phyloP scores from a whole-genome alignment of 148 eudicot species.

The Arctostaphylos glauca region DNA sequence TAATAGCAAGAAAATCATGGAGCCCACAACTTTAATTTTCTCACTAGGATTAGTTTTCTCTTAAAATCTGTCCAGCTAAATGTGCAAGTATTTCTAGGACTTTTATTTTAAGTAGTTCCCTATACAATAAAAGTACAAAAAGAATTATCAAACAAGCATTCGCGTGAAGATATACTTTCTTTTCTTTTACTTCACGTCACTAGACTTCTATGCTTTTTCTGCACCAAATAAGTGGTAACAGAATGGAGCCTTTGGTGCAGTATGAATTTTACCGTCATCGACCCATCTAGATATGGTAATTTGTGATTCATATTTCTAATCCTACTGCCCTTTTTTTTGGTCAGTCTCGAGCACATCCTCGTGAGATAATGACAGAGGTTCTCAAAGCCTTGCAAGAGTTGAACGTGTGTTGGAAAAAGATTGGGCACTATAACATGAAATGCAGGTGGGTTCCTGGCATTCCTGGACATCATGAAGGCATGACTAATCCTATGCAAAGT shows the following conservation, averaged over 20 bases:
- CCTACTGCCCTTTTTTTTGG: conserved; percentile 5
- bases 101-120: not conserved
- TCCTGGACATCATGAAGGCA: conserved; percentile 59
- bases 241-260: not conserved
- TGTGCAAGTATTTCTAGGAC: not conserved
- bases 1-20: not conserved
- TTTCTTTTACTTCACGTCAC: not conserved
- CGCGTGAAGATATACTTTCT: not conserved
- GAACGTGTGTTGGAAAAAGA: conserved; percentile 89
- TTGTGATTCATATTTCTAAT: not conserved
- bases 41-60: not conserved
- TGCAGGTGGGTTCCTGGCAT: conserved; percentile 82
- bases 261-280: not conserved
- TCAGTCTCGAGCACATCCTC: conserved; percentile 92
- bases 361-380: conserved; percentile 89
- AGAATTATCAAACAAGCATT: not conserved
- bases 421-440: conserved; percentile 93
- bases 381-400: conserved; percentile 87
- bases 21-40: not conserved
- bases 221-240: not conserved
- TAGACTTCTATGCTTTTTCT: not conserved
- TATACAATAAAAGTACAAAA: not conserved
- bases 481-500: conserved; percentile 47
- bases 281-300: not conserved
- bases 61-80: not conserved